Conservation (phyloP, 192 early-diverging fungal genomes). For the Gaertneriomyces sp. region DNA sequence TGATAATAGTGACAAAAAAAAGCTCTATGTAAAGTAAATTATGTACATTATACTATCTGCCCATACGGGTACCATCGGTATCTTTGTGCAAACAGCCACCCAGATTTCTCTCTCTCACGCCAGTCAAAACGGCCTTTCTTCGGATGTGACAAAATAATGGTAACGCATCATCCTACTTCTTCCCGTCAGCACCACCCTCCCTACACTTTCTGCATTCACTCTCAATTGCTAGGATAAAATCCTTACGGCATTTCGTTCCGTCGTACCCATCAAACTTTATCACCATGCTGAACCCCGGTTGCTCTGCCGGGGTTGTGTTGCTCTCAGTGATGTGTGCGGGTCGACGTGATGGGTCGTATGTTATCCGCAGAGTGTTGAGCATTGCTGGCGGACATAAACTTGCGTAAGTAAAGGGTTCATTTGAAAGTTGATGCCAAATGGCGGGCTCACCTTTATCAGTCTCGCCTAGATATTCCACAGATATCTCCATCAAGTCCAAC, state of each 20-base stretch:
- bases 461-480: slow-evolving; percentile 30
- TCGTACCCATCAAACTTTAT: slow-evolving; percentile 30
- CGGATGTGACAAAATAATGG: neutral
- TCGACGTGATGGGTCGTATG: slow-evolving; percentile 11
- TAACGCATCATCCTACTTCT: slow-evolving; percentile 3
- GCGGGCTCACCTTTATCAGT: slow-evolving; percentile 6
- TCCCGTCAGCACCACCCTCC: neutral
- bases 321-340: neutral
- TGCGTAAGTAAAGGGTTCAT: too few species aligned
- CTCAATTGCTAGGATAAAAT: slow-evolving; percentile 25
- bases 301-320: slow-evolving; percentile 21
- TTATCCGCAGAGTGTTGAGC: slow-evolving; percentile 18
- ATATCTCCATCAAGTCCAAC: slow-evolving; percentile 48
- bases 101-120: too few species aligned
- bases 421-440: too few species aligned
- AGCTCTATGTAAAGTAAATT: too few species aligned
- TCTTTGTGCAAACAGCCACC: too few species aligned
- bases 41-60: too few species aligned
- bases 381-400: neutral
- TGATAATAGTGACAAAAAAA: too few species aligned
- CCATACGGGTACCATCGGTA: too few species aligned
- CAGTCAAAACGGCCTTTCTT: too few species aligned
- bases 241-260: slow-evolving; percentile 23
- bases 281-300: slow-evolving; percentile 11
- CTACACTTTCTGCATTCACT: slow-evolving; percentile 25